Evolutionary conservation across 2,329 filamentous ascomycete species (phyloP).

Genomic region (Neophaeococcomyces mojaviensis): DNA sequence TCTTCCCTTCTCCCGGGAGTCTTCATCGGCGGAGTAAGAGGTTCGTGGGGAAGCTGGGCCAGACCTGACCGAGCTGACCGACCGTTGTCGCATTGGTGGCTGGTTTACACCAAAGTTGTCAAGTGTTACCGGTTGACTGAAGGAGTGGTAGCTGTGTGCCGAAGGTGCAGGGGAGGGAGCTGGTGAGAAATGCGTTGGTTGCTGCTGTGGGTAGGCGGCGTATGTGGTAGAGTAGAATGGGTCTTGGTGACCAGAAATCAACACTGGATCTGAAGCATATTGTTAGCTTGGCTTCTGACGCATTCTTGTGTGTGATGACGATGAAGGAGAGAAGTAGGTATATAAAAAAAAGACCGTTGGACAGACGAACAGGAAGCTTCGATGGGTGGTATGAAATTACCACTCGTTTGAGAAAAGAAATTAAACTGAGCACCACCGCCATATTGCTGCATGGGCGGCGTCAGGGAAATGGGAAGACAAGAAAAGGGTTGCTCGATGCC

Average conservation of each 20-base stretch:
- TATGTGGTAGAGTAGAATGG: constrained; percentile 28
- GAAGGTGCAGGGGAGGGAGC: constrained; percentile 28
- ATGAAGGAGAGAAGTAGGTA: constrained; percentile 5
- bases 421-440: constrained; percentile 26
- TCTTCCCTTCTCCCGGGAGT: constrained; percentile 56
- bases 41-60: constrained; percentile 23
- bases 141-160: constrained; percentile 25
- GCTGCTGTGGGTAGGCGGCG: not conserved
- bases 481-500: constrained; percentile 3
- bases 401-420: constrained; percentile 49
- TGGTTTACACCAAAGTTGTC: constrained; percentile 24
- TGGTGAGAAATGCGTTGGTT: constrained; percentile 28
- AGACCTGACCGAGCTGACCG: constrained; percentile 58
- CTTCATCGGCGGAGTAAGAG: constrained; percentile 51
- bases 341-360: constrained; percentile 18
- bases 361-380: constrained; percentile 47
- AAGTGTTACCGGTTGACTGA: constrained; percentile 22
- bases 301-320: not conserved
- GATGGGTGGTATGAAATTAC: constrained; percentile 47
- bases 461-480: constrained; percentile 7
- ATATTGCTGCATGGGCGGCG: constrained; percentile 17
- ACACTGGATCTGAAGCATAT: constrained; percentile 44
- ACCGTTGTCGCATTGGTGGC: constrained; percentile 31
- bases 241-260: constrained; percentile 34
- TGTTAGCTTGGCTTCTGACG: not conserved